Evolutionary conservation across 176 grass and related monocot genomes (phyloP).

Genomic region (Oropetium thomaeum): DNA sequence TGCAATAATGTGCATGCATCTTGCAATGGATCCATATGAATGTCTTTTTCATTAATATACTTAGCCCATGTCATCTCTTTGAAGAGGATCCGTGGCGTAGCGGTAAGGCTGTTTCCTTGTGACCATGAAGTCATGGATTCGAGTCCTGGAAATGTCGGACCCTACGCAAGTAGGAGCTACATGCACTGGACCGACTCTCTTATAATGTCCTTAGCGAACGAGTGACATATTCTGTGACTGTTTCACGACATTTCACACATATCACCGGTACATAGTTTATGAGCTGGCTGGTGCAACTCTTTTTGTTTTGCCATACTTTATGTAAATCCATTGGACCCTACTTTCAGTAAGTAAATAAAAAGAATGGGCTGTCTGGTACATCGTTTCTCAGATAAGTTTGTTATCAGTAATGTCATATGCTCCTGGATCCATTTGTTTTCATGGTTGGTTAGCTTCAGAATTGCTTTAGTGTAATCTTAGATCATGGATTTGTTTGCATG

Average conservation of each 20-base stretch:
- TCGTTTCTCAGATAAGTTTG: background rate
- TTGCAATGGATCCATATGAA: too few relatives aligned
- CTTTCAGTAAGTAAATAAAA: too few relatives aligned
- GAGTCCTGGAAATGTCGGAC: too few relatives aligned
- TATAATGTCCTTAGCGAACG: background rate
- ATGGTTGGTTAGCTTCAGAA: conserved; percentile 6
- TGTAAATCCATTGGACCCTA: background rate
- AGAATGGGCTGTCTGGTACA: background rate
- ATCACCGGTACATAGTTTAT: background rate
- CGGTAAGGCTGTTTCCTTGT: too few relatives aligned
- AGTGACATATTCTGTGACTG: background rate
- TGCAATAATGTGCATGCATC: too few relatives aligned
- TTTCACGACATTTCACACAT: background rate
- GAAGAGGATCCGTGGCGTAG: too few relatives aligned
- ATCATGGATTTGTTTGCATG: background rate
- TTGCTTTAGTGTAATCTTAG: background rate
- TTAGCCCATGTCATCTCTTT: too few relatives aligned
- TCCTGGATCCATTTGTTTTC: background rate
- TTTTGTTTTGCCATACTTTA: background rate
- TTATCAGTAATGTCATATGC: background rate
- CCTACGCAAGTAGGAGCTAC: too few relatives aligned
- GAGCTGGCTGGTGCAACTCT: background rate
- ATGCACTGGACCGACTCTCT: too few relatives aligned
- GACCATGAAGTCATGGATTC: too few relatives aligned
- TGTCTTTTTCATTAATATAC: too few relatives aligned